Base-by-base conservation (phyloP, 208 protist species). In the Leishmania lainsoni region DNA sequence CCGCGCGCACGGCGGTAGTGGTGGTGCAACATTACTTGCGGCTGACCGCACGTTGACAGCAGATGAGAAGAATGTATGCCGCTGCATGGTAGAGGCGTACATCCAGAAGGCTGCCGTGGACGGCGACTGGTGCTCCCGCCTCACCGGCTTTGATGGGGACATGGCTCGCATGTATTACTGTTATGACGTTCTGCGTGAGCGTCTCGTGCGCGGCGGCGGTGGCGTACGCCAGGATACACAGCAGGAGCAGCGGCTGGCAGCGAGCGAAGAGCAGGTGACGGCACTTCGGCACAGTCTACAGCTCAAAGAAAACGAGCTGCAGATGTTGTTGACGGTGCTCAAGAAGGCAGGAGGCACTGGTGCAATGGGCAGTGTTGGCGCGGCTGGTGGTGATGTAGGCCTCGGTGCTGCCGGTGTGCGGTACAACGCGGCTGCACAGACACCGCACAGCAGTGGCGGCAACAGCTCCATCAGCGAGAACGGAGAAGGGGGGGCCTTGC, bases 281-380 rank as follows among this genome's bases (percentile, higher is more conserved):
- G 78, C 87, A 56, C 86, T 98, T 39, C 87, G 91, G 76, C 54
- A 92, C 4, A 95, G 90, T 63, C 84, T 98, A 20, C 89, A 97
- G 84, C 94, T 98, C 76, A 97, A 97, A 39, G 95, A 98, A 75
- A 98, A 98, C 79, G 97, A 98, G 81, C 88, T 98, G 84, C 94
- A 94, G 76, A 92, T 96, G 83, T 83, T 98, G 8, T 87, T 98
- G 68, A 87, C 90, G 56, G 92, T 98, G 76, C 59, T 98, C n/a
- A 89, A 96, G 70, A 93, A 96, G 74, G 71, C 81, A 29, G 76
- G 76, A 45, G 29, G 71, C 51, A 78, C 78, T 20, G 75, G 68
- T 29, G 52, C 22, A 1, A 48, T 22, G 52, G 39, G 95, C 45
- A 29, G 69, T 29, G 58, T 63, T 95, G 78, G 90, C 94, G 84